Conservation (phyloP, 495 filamentous ascomycete species). For the Hamigera avellanea region DNA sequence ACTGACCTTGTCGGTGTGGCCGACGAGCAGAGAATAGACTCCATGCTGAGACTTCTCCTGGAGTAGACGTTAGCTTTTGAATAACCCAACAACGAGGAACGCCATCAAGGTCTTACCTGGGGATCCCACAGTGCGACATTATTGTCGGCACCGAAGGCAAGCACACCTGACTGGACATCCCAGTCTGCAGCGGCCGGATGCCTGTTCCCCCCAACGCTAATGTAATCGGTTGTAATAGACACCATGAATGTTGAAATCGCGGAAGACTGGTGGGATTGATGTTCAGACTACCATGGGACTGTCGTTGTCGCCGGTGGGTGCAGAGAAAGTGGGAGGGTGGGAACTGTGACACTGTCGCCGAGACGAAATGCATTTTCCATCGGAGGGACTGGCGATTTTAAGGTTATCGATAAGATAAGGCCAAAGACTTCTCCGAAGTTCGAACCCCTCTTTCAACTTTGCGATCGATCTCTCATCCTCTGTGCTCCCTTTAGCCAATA, state of each 20-base stretch:
- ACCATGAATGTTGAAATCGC: constrained; percentile 22
- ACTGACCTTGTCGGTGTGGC: constrained; percentile 73
- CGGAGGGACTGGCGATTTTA: constrained; percentile 11
- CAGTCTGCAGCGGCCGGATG: constrained; percentile 87
- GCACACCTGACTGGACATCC: constrained; percentile 54
- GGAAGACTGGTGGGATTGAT: not conserved
- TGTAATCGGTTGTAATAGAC: constrained; percentile 44
- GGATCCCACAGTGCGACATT: constrained; percentile 88
- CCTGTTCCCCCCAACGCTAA: constrained; percentile 80
- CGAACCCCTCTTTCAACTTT: constrained; percentile 9
- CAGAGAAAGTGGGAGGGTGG: not conserved
- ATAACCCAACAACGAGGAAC: too few species aligned
- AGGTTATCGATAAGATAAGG: constrained; percentile 36
- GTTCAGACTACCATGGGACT: too few species aligned
- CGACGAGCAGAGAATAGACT: constrained; percentile 57
- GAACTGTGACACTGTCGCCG: not conserved
- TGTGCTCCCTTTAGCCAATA: not conserved
- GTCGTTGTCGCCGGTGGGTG: constrained; percentile 1
- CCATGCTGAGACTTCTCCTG: constrained; percentile 29
- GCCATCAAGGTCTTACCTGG: constrained; percentile 39
- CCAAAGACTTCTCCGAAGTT: not conserved
- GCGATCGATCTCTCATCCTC: not conserved
- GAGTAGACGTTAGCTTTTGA: not conserved
- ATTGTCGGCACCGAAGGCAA: constrained; percentile 82
- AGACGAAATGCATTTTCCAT: not conserved